Conservation (phyloP, 352 stramenopile species). For the Blastocystis sp. region DNA sequence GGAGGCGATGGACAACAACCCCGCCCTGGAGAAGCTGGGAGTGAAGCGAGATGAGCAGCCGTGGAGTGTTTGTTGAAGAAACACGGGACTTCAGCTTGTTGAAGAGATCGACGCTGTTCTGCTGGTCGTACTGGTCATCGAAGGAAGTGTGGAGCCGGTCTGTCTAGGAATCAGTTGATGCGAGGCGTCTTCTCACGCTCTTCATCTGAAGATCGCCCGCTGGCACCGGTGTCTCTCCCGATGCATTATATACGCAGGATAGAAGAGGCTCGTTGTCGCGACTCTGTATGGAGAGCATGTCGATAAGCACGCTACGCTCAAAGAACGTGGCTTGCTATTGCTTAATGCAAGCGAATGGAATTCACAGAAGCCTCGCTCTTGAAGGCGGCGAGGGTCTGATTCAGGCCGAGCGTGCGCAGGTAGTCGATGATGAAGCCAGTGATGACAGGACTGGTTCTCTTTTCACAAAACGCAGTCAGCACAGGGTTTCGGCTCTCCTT, state of each 20-base stretch:
- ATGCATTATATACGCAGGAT: conserved; percentile 3
- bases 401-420: conserved; percentile 12
- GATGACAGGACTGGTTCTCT: not conserved
- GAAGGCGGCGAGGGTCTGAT: not conserved
- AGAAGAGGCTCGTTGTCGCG: conserved; percentile 23
- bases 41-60: not conserved
- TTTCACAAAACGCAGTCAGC: not conserved
- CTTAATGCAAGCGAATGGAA: not conserved
- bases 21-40: conserved; percentile 49
- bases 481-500: not conserved
- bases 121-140: conserved; percentile 41
- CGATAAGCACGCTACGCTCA: not conserved
- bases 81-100: conserved; percentile 14
- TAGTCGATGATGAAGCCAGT: conserved; percentile 60
- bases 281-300: conserved; percentile 1
- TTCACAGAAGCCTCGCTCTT: not conserved
- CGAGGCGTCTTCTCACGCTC: not conserved
- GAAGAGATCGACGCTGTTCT: conserved; percentile 60
- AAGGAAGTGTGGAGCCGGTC: conserved; percentile 1
- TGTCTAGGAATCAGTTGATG: conserved; percentile 21
- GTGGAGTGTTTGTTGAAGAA: conserved; percentile 57
- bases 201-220: not conserved
- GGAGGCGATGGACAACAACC: conserved; percentile 29
- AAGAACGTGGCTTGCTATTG: conserved; percentile 25
- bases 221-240: not conserved